phyloP scores from a whole-genome alignment of 306 rosid genomes.

The Vigna hirtella region DNA sequence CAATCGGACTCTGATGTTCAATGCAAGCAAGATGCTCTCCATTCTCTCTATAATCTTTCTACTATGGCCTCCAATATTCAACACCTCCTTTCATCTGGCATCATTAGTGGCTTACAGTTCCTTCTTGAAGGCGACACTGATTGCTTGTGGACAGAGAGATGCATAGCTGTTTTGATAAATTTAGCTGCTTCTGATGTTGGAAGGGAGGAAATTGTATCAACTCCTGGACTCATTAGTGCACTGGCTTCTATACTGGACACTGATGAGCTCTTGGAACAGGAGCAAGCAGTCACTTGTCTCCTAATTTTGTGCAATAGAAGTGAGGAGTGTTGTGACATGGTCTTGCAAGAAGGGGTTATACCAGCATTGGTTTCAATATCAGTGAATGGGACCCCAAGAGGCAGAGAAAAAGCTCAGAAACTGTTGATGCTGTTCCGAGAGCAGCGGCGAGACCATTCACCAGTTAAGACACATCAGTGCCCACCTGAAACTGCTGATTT shows the following conservation, averaged over 20 bases:
- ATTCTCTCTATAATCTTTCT: slow-evolving; percentile 84
- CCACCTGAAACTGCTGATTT: slow-evolving; percentile 56
- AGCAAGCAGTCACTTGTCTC: slow-evolving; percentile 87
- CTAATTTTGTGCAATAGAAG: slow-evolving; percentile 74
- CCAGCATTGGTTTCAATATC: slow-evolving; percentile 95
- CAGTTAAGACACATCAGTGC: slow-evolving; percentile 43
- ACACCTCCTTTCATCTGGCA: slow-evolving; percentile 70
- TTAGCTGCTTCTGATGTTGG: slow-evolving; percentile 75
- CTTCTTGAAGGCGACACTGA: slow-evolving; percentile 70
- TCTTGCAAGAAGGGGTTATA: slow-evolving; percentile 94
- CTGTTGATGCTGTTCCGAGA: slow-evolving; percentile 88
- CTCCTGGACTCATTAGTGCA: slow-evolving; percentile 61
- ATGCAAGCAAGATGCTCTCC: slow-evolving; percentile 88
- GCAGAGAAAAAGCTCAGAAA: slow-evolving; percentile 86
- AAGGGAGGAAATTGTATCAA: slow-evolving; percentile 67
- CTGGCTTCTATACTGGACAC: slow-evolving; percentile 75
- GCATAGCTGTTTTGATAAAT: slow-evolving; percentile 79
- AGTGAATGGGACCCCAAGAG: slow-evolving; percentile 88
- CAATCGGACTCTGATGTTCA: slow-evolving; percentile 58
- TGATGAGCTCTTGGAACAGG: slow-evolving; percentile 81
- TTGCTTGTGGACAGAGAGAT: slow-evolving; percentile 73
- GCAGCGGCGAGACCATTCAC: slow-evolving; percentile 77
- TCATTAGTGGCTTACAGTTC: slow-evolving; percentile 65
- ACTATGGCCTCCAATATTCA: slow-evolving; percentile 70
- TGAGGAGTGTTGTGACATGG: slow-evolving; percentile 83